These are phyloP conservation scores for Saturnispora saitoi DNA, from an alignment of 805 yeast genomes.

Conservation along the genomic window DNA sequence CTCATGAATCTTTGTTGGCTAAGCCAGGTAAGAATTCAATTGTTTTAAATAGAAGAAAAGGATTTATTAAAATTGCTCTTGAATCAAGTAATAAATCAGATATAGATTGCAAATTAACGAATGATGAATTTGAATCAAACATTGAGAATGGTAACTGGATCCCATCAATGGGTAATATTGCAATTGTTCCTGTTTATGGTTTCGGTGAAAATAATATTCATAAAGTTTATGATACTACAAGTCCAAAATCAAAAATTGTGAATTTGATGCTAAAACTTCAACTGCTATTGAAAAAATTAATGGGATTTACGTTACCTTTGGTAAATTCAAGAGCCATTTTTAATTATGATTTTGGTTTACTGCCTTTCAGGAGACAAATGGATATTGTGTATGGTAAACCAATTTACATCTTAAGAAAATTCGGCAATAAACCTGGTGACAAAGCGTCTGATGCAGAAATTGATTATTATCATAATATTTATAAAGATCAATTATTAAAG, in stretches of 20 bases:
- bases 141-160: constrained; percentile 10
- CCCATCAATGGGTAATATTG: constrained; percentile 46
- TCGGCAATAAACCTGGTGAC: constrained; percentile 21
- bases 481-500: constrained; percentile 52
- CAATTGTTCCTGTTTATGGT: constrained; percentile 78
- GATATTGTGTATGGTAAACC: constrained; percentile 70
- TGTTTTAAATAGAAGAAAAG: constrained; percentile 70
- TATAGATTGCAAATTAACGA: not conserved
- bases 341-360: constrained; percentile 82
- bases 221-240: constrained; percentile 31
- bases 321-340: constrained; percentile 89
- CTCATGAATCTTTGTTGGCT: constrained; percentile 75
- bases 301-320: constrained; percentile 84
- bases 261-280: constrained; percentile 48
- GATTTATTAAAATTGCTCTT: constrained; percentile 82
- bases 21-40: constrained; percentile 56
- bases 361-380: constrained; percentile 79
- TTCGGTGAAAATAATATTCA: constrained; percentile 78
- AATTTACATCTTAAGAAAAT: constrained; percentile 28
- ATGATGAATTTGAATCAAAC: not conserved
- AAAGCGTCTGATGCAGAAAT: constrained; percentile 37
- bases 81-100: constrained; percentile 31
- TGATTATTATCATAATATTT: constrained; percentile 63
- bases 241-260: constrained; percentile 20
- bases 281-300: constrained; percentile 55